Base-by-base conservation (phyloP, 352 stramenopile species). In the Phytophthora lateralis region DNA sequence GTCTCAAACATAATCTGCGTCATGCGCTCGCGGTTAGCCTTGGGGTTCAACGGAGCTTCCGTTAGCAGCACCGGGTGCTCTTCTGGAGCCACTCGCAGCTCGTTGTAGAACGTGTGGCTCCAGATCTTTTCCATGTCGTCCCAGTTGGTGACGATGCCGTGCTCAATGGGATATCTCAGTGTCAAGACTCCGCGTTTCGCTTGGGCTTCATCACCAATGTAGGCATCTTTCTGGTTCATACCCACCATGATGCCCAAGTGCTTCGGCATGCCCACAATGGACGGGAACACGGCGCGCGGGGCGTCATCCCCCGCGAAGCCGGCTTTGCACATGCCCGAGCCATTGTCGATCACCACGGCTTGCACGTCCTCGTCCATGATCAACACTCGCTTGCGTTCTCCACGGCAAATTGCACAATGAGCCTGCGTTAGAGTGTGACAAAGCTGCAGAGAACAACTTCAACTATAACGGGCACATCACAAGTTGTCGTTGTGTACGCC, bases 81-180 rank as follows among this genome's bases (percentile, higher is more conserved):
- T 67, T 99, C 97, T 3, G 97, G 96, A 24, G 90, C 91, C 7
- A 97, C 89, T 51, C 91, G 87, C 51, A 98, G 76, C 74, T 98
- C 93, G 79, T 99, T 99, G 92, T 99, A 99, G 82, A 99, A 99
- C 62, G 96, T 99, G 91, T 99, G 97, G 78, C 99, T 89, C 97
- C 97, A 99, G 63, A 99, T 99, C 89, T 99, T 99, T 78, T 99
- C 97, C 97, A 99, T 99, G 78, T 99, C 96, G 77, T 99, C 96
- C 97, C 97, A 99, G 85, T 99, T 99, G 60, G 95, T 99, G 29
- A 99, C 97, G 63, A 99, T 99, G 58, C 97, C 97, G 81, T 99
- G 97, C 77, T 99, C 97, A 54, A 99, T 99, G 12, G 97, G 97
- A 73, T 99, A 99, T 74, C 98, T 91, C 68, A 98, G 70, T 29